Evolutionary conservation across 2,329 filamentous ascomycete species (phyloP).

Genomic region (Magnaporthiopsis incrustans): DNA sequence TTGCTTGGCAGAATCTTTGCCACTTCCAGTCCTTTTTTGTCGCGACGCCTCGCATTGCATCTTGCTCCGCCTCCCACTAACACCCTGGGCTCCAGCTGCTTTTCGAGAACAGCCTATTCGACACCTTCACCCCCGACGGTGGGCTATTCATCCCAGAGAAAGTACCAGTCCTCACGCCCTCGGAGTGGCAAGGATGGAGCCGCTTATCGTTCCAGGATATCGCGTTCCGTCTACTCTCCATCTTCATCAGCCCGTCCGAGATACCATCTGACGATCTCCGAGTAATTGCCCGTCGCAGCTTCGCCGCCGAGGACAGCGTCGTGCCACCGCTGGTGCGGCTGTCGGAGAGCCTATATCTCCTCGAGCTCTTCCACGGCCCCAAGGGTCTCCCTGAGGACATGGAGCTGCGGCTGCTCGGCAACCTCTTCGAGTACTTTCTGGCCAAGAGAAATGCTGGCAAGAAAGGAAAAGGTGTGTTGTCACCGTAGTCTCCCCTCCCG

Average conservation of each 20-base stretch:
- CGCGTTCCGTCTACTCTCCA: background rate
- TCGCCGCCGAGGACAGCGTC: background rate
- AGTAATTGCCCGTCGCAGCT: background rate
- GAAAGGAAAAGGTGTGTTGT: slow-evolving; percentile 2
- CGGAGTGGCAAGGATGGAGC: background rate
- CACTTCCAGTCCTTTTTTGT: background rate
- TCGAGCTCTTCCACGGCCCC: slow-evolving; percentile 1
- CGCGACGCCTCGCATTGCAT: background rate
- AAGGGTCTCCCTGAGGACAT: background rate
- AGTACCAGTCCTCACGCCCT: background rate
- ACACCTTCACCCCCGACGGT: background rate
- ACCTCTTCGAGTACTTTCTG: slow-evolving; percentile 1
- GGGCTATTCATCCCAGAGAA: slow-evolving; percentile 1
- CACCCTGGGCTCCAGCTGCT: background rate
- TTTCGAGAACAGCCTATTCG: slow-evolving; percentile 1
- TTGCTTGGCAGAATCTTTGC: background rate
- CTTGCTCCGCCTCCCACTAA: background rate
- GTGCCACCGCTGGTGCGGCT: background rate
- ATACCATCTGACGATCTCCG: slow-evolving; percentile 2
- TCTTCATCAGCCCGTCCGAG: slow-evolving; percentile 1
- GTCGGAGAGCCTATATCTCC: background rate
- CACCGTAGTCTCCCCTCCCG: too few species aligned
- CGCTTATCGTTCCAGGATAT: slow-evolving; percentile 1
- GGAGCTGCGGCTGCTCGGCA: background rate
- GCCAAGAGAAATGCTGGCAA: background rate